Percentiles rank a stretch among this genome's conserved stretches.
Evolutionary conservation across 176 grass and related monocot genomes (phyloP).

Genomic region (Luzula sylvatica): DNA sequence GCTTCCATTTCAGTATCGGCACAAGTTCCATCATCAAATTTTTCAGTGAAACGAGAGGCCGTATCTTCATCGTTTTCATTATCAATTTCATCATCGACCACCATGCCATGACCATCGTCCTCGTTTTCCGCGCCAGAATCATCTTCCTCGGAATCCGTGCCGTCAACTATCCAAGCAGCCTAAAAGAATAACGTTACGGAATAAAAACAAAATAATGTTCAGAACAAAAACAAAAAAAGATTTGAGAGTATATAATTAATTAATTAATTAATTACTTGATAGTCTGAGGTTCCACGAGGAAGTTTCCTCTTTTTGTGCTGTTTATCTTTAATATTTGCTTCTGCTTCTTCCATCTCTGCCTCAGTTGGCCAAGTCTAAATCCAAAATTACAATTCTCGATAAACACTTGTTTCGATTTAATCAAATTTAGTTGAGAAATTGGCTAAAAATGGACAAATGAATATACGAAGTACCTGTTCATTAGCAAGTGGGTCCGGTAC

Average conservation of each 20-base stretch:
- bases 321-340: constrained; percentile 47
- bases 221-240: neutral
- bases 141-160: constrained; percentile 53
- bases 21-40: constrained; percentile 64
- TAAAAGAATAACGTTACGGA: neutral
- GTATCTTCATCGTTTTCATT: constrained; percentile 43
- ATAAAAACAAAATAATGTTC: neutral
- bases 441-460: neutral
- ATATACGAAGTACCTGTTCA: constrained; percentile 56
- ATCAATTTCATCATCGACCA: constrained; percentile 57
- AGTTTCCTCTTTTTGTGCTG: constrained; percentile 65
- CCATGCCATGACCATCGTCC: constrained; percentile 53
- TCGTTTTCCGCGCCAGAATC: constrained; percentile 39
- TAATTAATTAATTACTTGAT: constrained; percentile 51
- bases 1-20: constrained; percentile 85
- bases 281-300: constrained; percentile 84
- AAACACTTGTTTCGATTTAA: too few species aligned
- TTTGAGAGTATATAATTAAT: too few species aligned
- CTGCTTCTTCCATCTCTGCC: constrained; percentile 56
- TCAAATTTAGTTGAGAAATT: too few species aligned
- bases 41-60: constrained; percentile 39
- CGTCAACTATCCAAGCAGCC: constrained; percentile 94
- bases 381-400: constrained; percentile 23
- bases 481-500: constrained; percentile 69
- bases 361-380: constrained; percentile 92